Base-by-base conservation (phyloP, 2,329 filamentous ascomycete genomes). In the Drechslera avenae region DNA sequence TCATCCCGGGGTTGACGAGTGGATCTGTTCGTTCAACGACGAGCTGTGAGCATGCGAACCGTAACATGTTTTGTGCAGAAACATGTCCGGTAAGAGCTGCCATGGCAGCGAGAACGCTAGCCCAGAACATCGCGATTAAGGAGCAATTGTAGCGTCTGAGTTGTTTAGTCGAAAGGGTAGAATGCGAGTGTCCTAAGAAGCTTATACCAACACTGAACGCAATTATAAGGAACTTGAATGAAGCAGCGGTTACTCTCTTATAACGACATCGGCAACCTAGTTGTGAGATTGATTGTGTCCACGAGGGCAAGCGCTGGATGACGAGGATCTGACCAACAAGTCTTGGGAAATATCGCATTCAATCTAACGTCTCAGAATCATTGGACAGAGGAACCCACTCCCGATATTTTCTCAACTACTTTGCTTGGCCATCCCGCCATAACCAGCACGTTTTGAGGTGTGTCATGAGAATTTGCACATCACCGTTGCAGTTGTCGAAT, bases 21-120 rank as follows among this genome's bases (percentile, higher is more conserved):
- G 67, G 67, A 55, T 71, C 67, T 16, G 63, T 66, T 42, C 67
- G 62, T 50, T 71, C 68, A 48, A 70, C 67, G 35, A 71, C 68
- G 10, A 71, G 58, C 53, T 70, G 68, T 28, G 68, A 71, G 60
- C 68, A 71, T 17, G 68, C 66, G 32, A 70, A 71, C 39, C 67
- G 66, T 51, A 71, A 56, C 68, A 71, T 71, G 21, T 60, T 64
- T 40, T 66, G 62, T 37, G 66, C 66, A 36, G 59, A 57, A 23
- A 49, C 63, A 53, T 67, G 60, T 34, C 62, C 55, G 35, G 57
- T 50, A 16, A 70, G 54, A 10, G 62, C 59, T 47, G 62, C 61
- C 28, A 52, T 46, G 26, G 56, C 46, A 40, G 54, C 56, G 44
- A 65, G 55, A 43, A 68, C 48, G 35, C 59, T 66, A 49, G 57